Evolutionary conservation across 1,284 basidiomycete species (phyloP).

Genomic region (Pseudozyma thailandica): DNA sequence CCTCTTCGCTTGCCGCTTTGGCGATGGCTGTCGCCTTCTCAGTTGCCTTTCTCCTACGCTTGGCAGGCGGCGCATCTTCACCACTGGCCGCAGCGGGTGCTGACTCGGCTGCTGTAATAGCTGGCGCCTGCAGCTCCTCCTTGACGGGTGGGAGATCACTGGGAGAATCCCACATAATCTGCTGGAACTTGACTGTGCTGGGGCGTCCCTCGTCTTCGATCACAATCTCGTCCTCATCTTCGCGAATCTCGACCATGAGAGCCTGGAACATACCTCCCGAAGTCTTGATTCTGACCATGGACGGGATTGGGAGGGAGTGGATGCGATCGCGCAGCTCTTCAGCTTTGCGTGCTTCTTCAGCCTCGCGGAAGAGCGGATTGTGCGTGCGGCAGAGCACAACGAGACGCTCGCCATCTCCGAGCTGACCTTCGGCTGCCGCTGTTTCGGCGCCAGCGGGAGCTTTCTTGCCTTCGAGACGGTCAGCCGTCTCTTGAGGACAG

Average conservation of each 20-base stretch:
- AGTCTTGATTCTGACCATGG: constrained; percentile 48
- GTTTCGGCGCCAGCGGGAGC: not conserved
- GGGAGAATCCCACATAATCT: constrained; percentile 34
- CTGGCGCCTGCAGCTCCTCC: constrained; percentile 3
- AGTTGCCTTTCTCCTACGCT: constrained; percentile 35
- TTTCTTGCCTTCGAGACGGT: constrained; percentile 57
- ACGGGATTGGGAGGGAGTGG: constrained; percentile 29
- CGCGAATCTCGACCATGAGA: constrained; percentile 36
- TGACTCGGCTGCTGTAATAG: not conserved
- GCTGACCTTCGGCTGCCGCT: constrained; percentile 3
- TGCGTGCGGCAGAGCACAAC: constrained; percentile 64
- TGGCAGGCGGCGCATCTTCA: constrained; percentile 12
- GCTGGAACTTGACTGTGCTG: constrained; percentile 45
- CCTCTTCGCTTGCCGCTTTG: constrained; percentile 29
- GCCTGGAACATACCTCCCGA: constrained; percentile 53
- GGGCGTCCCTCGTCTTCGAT: constrained; percentile 49
- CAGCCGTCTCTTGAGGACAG: constrained; percentile 47
- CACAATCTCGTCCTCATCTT: constrained; percentile 44
- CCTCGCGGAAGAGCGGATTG: constrained; percentile 59
- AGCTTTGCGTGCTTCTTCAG: constrained; percentile 48
- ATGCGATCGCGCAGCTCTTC: constrained; percentile 44
- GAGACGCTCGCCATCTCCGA: constrained; percentile 51
- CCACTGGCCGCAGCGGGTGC: not conserved
- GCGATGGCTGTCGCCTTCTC: constrained; percentile 29
- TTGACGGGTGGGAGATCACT: constrained; percentile 14